These are phyloP conservation scores for Naganishia randhawae DNA, from an alignment of 768 basidiomycete species.

Conservation along the genomic window DNA sequence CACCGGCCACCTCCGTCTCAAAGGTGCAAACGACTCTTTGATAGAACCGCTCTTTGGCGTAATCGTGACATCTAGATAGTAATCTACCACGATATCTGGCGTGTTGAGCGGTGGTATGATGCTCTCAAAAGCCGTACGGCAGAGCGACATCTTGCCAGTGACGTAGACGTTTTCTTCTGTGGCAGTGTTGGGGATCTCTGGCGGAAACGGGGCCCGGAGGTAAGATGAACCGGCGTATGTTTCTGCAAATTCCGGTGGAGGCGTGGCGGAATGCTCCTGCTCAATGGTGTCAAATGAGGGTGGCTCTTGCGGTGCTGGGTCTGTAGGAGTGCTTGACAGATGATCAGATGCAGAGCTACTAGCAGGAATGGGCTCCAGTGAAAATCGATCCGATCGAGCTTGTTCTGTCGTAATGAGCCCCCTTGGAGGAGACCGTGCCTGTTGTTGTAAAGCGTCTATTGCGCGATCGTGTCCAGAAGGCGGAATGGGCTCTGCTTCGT, in stretches of 20 bases:
- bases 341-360: background rate
- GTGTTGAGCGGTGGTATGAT: constrained; percentile 13
- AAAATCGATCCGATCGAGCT: background rate
- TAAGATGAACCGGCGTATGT: background rate
- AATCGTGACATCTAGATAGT: constrained; percentile 21
- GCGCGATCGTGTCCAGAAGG: background rate
- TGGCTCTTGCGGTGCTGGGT: background rate
- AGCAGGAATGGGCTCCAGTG: background rate
- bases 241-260: constrained; percentile 23
- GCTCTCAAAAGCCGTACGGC: constrained; percentile 7
- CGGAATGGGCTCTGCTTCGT: background rate
- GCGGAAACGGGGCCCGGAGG: background rate
- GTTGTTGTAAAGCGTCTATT: background rate
- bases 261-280: background rate
- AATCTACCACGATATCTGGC: constrained; percentile 17
- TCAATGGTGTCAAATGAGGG: background rate
- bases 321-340: background rate
- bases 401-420: background rate
- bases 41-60: constrained; percentile 21
- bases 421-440: background rate
- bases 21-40: constrained; percentile 15
- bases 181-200: background rate
- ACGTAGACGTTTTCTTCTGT: constrained; percentile 22
- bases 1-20: constrained; percentile 7
- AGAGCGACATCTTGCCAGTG: background rate